Evolutionary conservation across 2,329 filamentous ascomycete species (phyloP), one percentile per base, ranked within the genome.

Genomic region (Diaporthe caulivora): DNA sequence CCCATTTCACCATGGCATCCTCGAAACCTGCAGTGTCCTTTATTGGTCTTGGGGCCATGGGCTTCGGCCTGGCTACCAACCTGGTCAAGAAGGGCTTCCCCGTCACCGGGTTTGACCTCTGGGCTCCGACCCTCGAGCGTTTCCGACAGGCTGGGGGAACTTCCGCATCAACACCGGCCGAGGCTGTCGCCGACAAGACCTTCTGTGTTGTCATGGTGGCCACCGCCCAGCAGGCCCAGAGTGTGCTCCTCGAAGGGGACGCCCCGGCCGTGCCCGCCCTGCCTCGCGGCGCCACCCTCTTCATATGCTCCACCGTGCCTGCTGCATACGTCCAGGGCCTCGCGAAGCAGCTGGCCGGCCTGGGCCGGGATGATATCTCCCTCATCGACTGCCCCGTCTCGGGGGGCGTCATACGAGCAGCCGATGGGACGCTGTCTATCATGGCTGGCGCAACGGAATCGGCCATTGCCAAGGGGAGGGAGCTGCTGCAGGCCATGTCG

Each of bases 41-140:
- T 82, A 91, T 93, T 76, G 93, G 93, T 85, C 91, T 95, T 3
- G 93, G 93, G 72, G 93, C 93, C 82, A 95, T 95, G 93, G 93
- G 93, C 80, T 93, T 94, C 81, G 93, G 93, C 80, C 95, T 95
- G 93, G 93, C 93, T 76, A 93, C 90, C 74, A 88, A 94, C 80
- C 88, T 95, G 58, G 85, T 94, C 78, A 90, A 91, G 77, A 84
- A 89, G 76, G 92, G 92, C 73, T 93, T 92, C 81, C 75, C 84
- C 34, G 92, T 95, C 31, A 92, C 89, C 29, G 93, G 93, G 72
- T 95, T 91, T 80, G 93, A 95, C 79, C 89, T 94, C 53, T 94
- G 89, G 84, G 84, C 85, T 2, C 91, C 92, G 8, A 91, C 92
- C 0, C 87, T 94, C 44, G 89, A 92, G 71, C 88, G 87, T 29